A percentile compares a stretch with the other conserved stretches of the same genome.
Evolutionary conservation across 495 filamentous ascomycete genomes (phyloP).

Genomic region (Parmelia sp.): DNA sequence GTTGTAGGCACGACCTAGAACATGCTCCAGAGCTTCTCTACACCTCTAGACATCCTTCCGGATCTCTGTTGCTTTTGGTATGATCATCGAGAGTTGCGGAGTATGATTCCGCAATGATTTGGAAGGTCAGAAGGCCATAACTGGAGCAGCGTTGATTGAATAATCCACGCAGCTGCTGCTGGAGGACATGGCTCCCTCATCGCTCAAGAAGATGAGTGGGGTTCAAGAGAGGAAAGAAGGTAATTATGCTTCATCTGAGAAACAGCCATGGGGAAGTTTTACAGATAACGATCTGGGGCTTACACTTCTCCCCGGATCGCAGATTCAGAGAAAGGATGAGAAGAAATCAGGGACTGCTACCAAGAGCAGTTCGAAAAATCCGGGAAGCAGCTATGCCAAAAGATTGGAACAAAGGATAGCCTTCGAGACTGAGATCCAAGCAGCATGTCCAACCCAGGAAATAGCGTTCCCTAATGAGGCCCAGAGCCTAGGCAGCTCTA

Average conservation of each 20-base stretch:
- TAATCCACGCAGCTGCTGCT: background rate
- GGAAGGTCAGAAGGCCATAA: background rate
- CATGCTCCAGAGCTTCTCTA: no score
- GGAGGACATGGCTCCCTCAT: conserved; percentile 16
- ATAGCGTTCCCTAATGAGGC: background rate
- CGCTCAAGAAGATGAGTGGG: conserved; percentile 32
- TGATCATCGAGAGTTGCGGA: background rate
- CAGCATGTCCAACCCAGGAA: background rate
- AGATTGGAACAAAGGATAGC: background rate
- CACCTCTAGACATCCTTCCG: background rate
- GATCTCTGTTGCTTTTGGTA: background rate
- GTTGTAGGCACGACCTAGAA: background rate
- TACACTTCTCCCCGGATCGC: conserved; percentile 40
- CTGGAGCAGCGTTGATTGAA: background rate
- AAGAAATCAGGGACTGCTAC: conserved; percentile 1
- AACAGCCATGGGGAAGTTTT: conserved; percentile 20
- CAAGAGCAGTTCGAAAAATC: background rate
- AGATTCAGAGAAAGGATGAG: conserved; percentile 27
- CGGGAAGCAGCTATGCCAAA: background rate
- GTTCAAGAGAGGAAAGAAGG: conserved; percentile 32
- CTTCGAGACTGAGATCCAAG: background rate
- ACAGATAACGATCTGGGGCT: conserved; percentile 39
- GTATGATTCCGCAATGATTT: background rate
- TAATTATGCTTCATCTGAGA: conserved; percentile 36
- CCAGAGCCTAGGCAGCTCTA: background rate